Conservation (phyloP, 441 rosid genomes). For the Euphorbia schlechtendalii region DNA sequence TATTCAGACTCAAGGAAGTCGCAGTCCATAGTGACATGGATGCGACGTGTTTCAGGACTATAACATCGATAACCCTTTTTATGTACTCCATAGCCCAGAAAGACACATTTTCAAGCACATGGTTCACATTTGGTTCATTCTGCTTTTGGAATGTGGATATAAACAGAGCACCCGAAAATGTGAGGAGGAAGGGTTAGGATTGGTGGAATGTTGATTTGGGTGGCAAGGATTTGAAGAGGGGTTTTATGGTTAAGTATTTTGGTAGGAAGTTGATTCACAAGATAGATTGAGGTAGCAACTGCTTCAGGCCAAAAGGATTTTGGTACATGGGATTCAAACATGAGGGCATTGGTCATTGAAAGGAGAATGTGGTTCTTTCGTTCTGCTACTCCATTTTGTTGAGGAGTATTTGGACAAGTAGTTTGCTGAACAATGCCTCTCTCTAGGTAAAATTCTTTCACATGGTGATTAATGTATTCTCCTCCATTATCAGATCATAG, state of each 20-base stretch:
- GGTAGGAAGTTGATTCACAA: not conserved
- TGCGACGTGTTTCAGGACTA: not conserved
- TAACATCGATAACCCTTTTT: slow-evolving; percentile 4
- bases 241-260: not conserved
- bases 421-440: not conserved
- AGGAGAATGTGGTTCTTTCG: not conserved
- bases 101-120: not conserved
- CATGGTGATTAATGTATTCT: not conserved
- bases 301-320: too few relatives aligned
- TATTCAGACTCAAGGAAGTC: not conserved
- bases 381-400: slow-evolving; percentile 3
- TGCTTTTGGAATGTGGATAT: not conserved
- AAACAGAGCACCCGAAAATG: slow-evolving; percentile 1
- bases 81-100: not conserved
- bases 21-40: not conserved
- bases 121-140: not conserved
- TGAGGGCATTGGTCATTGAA: not conserved
- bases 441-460: not conserved
- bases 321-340: not conserved
- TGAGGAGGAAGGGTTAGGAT: not conserved
- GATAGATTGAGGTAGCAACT: not conserved
- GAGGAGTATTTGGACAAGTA: slow-evolving; percentile 1
- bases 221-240: not conserved
- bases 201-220: not conserved
- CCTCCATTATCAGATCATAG: not conserved